These are phyloP conservation scores for Phtheirospermum japonicum DNA, from an alignment of 257 asterid genomes.

Conservation along the genomic window DNA sequence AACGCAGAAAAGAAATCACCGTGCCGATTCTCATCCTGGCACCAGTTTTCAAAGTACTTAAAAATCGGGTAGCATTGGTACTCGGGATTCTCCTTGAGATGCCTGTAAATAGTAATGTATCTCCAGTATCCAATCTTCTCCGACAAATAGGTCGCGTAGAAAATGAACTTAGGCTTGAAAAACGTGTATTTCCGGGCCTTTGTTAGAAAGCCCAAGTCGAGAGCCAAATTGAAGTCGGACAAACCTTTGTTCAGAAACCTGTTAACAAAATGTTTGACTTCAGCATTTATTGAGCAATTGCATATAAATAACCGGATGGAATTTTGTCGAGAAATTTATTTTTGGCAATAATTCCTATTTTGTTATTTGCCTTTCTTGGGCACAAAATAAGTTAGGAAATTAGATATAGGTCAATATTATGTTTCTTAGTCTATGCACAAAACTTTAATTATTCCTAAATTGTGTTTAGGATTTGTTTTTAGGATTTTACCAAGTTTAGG, in stretches of 20 bases:
- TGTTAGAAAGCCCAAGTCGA: conserved; percentile 94
- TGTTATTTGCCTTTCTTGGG: no score
- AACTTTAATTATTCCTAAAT: no score
- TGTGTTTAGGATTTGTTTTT: no score
- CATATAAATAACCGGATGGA: no score
- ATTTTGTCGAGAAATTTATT: no score
- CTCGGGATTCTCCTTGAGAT: conserved; percentile 87
- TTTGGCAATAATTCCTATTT: no score
- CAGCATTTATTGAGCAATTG: neutral
- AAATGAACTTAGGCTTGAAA: conserved; percentile 98
- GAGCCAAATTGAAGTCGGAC: conserved; percentile 85
- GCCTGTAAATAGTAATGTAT: conserved; percentile 94
- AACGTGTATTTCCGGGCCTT: conserved; percentile 97
- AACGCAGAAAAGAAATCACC: conserved; percentile 99
- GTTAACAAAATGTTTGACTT: conserved; percentile 10
- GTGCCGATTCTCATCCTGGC: conserved; percentile 99
- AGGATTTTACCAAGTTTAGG: no score
- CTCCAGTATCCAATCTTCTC: conserved; percentile 98
- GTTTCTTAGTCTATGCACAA: no score
- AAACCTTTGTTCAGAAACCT: conserved; percentile 81
- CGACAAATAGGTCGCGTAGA: conserved; percentile 56
- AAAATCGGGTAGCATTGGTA: conserved; percentile 94
- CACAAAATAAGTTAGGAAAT: no score
- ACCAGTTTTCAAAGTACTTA: conserved; percentile 99
- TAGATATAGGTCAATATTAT: no score